Evolutionary conservation across 106 monocot genomes (phyloP).

Genomic region (Acorus calamus): DNA sequence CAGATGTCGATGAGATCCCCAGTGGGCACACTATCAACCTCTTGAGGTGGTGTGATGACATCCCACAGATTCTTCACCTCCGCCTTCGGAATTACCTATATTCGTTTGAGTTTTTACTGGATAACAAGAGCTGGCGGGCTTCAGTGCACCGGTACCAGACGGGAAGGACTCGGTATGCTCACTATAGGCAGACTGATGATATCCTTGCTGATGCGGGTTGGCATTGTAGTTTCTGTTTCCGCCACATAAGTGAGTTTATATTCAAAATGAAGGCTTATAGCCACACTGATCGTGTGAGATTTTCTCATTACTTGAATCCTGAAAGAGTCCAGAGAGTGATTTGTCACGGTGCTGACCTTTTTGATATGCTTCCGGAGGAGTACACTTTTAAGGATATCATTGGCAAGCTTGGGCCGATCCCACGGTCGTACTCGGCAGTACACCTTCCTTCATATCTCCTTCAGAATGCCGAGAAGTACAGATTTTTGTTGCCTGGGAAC

Average conservation of each 20-base stretch:
- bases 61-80: constrained; percentile 52
- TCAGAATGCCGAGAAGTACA: constrained; percentile 36
- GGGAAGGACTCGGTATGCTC: constrained; percentile 63
- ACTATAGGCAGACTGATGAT: constrained; percentile 57
- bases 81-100: constrained; percentile 69
- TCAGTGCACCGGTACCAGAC: constrained; percentile 55
- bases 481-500: constrained; percentile 50
- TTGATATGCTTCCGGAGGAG: constrained; percentile 82
- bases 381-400: constrained; percentile 55
- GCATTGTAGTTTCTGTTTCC: constrained; percentile 96
- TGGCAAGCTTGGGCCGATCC: constrained; percentile 55
- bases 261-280: constrained; percentile 95
- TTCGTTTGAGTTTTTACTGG: constrained; percentile 71
- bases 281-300: constrained; percentile 66
- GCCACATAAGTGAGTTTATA: constrained; percentile 45
- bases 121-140: constrained; percentile 76
- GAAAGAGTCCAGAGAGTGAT: constrained; percentile 66
- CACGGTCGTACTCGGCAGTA: constrained; percentile 43
- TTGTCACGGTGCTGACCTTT: constrained; percentile 59
- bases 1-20: constrained; percentile 77
- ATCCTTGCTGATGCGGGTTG: constrained; percentile 73
- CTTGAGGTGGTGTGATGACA: constrained; percentile 68
- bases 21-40: constrained; percentile 64
- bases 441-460: constrained; percentile 43
- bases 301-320: constrained; percentile 25